Evolutionary conservation across 495 filamentous ascomycete genomes (phyloP), one percentile per base, ranked within the genome.

Genomic region (Penicillium arizonense): DNA sequence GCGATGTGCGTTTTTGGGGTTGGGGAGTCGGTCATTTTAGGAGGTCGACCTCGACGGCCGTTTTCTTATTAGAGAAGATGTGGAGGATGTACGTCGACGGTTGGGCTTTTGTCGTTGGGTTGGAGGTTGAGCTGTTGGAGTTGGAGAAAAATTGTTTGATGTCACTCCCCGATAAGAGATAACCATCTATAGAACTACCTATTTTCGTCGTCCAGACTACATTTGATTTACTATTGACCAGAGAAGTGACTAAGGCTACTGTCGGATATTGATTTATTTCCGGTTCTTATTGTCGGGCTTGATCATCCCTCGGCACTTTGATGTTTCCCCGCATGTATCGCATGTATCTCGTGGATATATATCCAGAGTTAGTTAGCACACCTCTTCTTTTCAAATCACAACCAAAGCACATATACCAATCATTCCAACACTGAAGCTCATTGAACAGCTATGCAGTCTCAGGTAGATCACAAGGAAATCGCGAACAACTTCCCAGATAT

Each of bases 1-100:
- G 87, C 86, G 18, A 89, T 78, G 61, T 82, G 77, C 1, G 37
- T 40, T 49, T 68, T 68, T 33, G 58, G 53, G 18, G 64, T 48
- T 56, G 70, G 73, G 3, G 64, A 58, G 44, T 60, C 54, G 16
- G 62, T 51, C 63, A 68, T 71, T 56, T 56, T 61, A 35, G 11
- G 1, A 16, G 47, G 12, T 41, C 14, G 24, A 26, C 16, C 24
- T 35, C n/a, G 11, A 12, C 30, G 23, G 5, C 7, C 32, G 24
- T 26, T 7, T 41, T 47, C 3, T 1, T 24, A 24, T 35, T 8
- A 20, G 16, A 24, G 24, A 5, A 7, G 4, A 14, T n/a, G n/a
- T 16, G 2, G 7, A 37, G n/a, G 7, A 14, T 37, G 10, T 13
- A 35, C 9, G 28, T 30, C 16, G 43, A 9, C 9, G 16, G 10